phyloP scores from a whole-genome alignment of 345 rosid species.

The Capsella bursapastoris region DNA sequence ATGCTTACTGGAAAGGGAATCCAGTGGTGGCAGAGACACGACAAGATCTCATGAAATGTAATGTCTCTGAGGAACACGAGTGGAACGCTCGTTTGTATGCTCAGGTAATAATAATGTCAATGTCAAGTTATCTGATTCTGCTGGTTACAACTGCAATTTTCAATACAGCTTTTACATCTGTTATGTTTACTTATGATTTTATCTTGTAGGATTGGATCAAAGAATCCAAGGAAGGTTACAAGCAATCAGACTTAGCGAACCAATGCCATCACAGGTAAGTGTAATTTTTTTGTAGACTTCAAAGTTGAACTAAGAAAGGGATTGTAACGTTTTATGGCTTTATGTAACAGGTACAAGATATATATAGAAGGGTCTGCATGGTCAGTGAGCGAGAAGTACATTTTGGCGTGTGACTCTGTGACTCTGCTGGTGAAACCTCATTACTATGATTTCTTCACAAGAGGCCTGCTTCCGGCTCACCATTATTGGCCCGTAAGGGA shows the following conservation, averaged over 20 bases:
- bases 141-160: neutral
- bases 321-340: neutral
- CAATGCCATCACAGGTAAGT: conserved; percentile 79
- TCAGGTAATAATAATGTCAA: conserved; percentile 52
- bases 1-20: conserved; percentile 94
- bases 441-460: conserved; percentile 72
- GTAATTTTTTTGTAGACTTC: neutral
- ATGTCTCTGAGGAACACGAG: conserved; percentile 65
- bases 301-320: neutral
- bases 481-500: conserved; percentile 81
- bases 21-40: conserved; percentile 72
- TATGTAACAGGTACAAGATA: conserved; percentile 67
- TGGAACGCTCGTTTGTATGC: conserved; percentile 88
- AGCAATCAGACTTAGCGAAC: conserved; percentile 70
- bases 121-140: neutral
- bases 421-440: conserved; percentile 65
- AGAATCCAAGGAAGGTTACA: conserved; percentile 75
- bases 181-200: neutral
- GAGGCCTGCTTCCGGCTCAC: conserved; percentile 63
- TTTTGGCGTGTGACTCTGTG: conserved; percentile 79
- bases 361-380: conserved; percentile 85
- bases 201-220: conserved; percentile 68
- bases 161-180: neutral
- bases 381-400: conserved; percentile 90
- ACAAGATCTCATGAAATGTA: conserved; percentile 75